Conservation (phyloP, 2,329 filamentous ascomycete species). For the Aspergillus sp. region DNA sequence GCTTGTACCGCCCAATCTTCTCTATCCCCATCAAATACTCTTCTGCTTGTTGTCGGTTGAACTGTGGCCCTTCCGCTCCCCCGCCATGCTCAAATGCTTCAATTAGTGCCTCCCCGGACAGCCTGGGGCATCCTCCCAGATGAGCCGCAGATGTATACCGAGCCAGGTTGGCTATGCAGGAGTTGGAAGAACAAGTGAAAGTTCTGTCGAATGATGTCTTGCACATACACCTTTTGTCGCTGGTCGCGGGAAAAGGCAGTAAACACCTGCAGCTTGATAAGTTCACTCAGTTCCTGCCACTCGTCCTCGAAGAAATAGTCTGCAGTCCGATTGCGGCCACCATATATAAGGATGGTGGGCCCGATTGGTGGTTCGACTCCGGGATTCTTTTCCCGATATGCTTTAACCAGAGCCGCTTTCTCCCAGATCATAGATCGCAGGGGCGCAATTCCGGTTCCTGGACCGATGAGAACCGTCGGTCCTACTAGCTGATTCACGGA, state of each 20-base stretch:
- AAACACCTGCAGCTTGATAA: slow-evolving; percentile 49
- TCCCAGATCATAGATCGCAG: slow-evolving; percentile 77
- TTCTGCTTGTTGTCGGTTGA: slow-evolving; percentile 49
- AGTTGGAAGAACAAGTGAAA: slow-evolving; percentile 46
- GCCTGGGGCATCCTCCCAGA: slow-evolving; percentile 69
- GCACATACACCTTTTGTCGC: slow-evolving; percentile 61
- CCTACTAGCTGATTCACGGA: slow-evolving; percentile 42
- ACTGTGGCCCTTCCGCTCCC: slow-evolving; percentile 35
- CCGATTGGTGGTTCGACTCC: slow-evolving; percentile 27
- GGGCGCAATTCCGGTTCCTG: slow-evolving; percentile 83
- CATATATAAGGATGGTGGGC: slow-evolving; percentile 69
- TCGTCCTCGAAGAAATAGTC: slow-evolving; percentile 83
- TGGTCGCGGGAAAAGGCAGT: slow-evolving; percentile 71
- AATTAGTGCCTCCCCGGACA: slow-evolving; percentile 61
- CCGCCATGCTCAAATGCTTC: slow-evolving; percentile 51
- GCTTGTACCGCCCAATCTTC: slow-evolving; percentile 58
- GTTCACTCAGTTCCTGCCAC: slow-evolving; percentile 52
- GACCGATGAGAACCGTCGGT: slow-evolving; percentile 73
- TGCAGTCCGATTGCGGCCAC: slow-evolving; percentile 66
- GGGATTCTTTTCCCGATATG: slow-evolving; percentile 23
- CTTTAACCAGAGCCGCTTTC: slow-evolving; percentile 44
- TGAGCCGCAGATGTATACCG: slow-evolving; percentile 49
- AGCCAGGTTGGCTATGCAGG: slow-evolving; percentile 48
- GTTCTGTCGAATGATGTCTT: slow-evolving; percentile 56
- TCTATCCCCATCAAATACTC: slow-evolving; percentile 54